Evolutionary conservation across 495 filamentous ascomycete species (phyloP).

Genomic region (Talaromyces borbonicus): DNA sequence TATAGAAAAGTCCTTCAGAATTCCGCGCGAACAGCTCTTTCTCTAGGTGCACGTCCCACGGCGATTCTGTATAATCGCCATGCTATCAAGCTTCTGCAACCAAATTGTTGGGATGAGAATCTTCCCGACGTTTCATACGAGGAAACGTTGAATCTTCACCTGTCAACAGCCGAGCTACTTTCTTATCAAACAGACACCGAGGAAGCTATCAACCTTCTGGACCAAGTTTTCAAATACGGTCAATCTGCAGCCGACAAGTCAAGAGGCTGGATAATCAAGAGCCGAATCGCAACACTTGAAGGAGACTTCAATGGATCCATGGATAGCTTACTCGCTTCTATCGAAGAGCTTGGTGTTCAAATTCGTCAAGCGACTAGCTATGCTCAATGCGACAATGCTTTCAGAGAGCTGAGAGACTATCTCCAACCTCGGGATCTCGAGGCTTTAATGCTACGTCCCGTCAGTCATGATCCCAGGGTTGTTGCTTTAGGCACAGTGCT

Average conservation of each 20-base stretch:
- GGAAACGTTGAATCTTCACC: slow-evolving; percentile 69
- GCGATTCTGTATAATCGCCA: slow-evolving; percentile 68
- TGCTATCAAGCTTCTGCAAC: slow-evolving; percentile 68
- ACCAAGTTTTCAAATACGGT: slow-evolving; percentile 54
- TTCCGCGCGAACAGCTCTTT: slow-evolving; percentile 63
- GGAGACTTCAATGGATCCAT: slow-evolving; percentile 64
- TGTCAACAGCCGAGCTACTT: slow-evolving; percentile 69
- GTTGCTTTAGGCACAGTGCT: slow-evolving; percentile 64
- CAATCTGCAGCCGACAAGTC: slow-evolving; percentile 64
- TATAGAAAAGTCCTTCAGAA: slow-evolving; percentile 68
- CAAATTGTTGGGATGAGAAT: slow-evolving; percentile 64
- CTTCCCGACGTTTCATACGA: slow-evolving; percentile 67
- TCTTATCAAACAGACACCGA: slow-evolving; percentile 61
- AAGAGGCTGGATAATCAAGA: slow-evolving; percentile 66
- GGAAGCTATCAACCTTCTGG: slow-evolving; percentile 53
- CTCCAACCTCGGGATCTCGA: slow-evolving; percentile 51
- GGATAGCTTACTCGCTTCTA: slow-evolving; percentile 52
- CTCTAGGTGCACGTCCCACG: slow-evolving; percentile 69
- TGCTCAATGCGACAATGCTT: slow-evolving; percentile 66
- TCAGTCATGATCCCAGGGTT: slow-evolving; percentile 42
- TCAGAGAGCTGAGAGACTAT: slow-evolving; percentile 46
- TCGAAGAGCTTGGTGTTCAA: slow-evolving; percentile 55
- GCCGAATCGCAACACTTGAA: slow-evolving; percentile 60
- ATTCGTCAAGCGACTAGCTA: slow-evolving; percentile 56
- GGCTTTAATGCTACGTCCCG: slow-evolving; percentile 40